These are phyloP conservation scores for Darksidea phi DNA, from an alignment of 495 filamentous ascomycete species.

Conservation along the genomic window DNA sequence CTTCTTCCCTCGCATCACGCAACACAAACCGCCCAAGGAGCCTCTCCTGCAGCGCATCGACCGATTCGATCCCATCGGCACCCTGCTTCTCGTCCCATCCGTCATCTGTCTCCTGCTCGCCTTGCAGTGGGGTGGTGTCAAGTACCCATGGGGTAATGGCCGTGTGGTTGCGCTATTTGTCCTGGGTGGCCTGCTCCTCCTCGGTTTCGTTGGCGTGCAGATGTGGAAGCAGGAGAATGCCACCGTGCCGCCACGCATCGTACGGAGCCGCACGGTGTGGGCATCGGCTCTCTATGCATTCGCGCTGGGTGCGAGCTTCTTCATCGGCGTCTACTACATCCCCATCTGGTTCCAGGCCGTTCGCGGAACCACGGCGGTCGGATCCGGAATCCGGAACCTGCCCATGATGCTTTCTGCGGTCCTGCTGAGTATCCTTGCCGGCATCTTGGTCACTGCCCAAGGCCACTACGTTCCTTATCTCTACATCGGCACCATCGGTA, in stretches of 20 bases:
- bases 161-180: constrained; percentile 71
- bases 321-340: constrained; percentile 57
- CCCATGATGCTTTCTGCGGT: constrained; percentile 69
- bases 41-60: constrained; percentile 48
- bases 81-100: constrained; percentile 64
- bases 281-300: constrained; percentile 55
- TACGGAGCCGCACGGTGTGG: constrained; percentile 67
- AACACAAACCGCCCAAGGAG: not conserved
- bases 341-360: constrained; percentile 91
- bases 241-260: constrained; percentile 69
- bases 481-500: constrained; percentile 57
- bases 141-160: constrained; percentile 63
- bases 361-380: constrained; percentile 62
- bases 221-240: constrained; percentile 67
- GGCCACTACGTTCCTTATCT: constrained; percentile 76
- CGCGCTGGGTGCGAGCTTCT: constrained; percentile 60
- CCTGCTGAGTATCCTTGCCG: constrained; percentile 60
- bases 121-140: constrained; percentile 79
- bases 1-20: not conserved
- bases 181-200: constrained; percentile 62
- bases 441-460: constrained; percentile 54
- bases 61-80: constrained; percentile 67
- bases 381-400: constrained; percentile 74
- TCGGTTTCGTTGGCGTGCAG: constrained; percentile 64
- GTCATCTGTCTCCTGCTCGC: constrained; percentile 74